Base-by-base conservation (phyloP, 345 rosid species). In the Linum trigynum region DNA sequence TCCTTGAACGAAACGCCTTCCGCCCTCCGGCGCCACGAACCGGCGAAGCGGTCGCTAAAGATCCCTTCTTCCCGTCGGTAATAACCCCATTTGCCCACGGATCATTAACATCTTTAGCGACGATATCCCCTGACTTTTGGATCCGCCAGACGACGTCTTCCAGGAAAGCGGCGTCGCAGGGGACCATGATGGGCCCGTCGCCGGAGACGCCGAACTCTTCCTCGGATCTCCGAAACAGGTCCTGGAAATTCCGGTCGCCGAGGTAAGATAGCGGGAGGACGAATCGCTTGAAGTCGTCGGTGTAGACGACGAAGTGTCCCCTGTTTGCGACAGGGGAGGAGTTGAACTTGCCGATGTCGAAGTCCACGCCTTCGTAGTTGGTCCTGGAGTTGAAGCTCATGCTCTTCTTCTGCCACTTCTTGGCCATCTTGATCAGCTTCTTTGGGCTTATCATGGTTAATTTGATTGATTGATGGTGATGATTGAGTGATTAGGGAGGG, bases 341-440 rank as follows among this genome's bases (percentile, higher is more conserved):
- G 37, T 37, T 37, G 36, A 57, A 7, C 38, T 32, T 7, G 38
- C 32, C 5, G 61, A 32, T 57, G 61, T 16, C 38, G 38, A 37
- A 14, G 6, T 15, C 45, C 7, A n/a, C 16, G n/a, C 5, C 1
- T 7, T 10, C 3, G 38, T 35, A 59, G 15, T 35, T 23, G 62
- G 14, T 59, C 14, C 15, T 11, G 62, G 39, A 8, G 39, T 23
- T 17, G 62, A 35, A 36, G 39, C 39, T 38, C 40, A 23, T 59
- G 37, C 39, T 35, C 62, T 59, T 36, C 62, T 35, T 59, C 62
- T 17, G 38, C 62, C 62, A 59, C 14, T 59, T 59, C 39, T 38
- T 59, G 15, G 62, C 38, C 62, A 59, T 38, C 40, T 39, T 62
- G 65, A 62, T 41, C 7, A 62, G 50, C 32, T 62, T 62, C 65